Conservation (phyloP, 2,329 filamentous ascomycete genomes). For the Clarireedia monteithiana region DNA sequence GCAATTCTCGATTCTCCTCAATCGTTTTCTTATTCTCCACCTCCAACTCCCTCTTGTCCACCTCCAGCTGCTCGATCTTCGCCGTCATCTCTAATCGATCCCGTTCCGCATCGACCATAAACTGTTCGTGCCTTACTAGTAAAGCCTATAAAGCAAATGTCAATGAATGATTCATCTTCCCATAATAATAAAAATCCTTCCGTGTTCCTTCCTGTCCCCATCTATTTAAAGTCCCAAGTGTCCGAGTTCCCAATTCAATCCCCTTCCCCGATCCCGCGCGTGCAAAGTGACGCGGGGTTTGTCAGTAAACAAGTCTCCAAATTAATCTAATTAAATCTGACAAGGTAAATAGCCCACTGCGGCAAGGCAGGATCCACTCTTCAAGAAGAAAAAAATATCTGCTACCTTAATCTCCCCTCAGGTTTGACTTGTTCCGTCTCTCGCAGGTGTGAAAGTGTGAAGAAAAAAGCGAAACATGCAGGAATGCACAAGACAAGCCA, state of each 20-base stretch:
- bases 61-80: conserved; percentile 37
- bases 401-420: conserved; percentile 3
- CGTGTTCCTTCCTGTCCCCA: neutral
- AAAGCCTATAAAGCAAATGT: conserved; percentile 76
- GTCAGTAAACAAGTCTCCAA: conserved; percentile 3
- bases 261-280: neutral
- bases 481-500: conserved; percentile 5
- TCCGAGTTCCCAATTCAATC: too few relatives aligned
- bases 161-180: conserved; percentile 41
- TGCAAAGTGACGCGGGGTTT: neutral
- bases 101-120: conserved; percentile 84
- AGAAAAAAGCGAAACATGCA: neutral
- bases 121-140: conserved; percentile 84
- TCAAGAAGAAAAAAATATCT: conserved; percentile 1
- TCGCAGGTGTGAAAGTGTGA: neutral
- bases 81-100: conserved; percentile 47
- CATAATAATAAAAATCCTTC: neutral
- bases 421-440: neutral
- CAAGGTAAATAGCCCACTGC: neutral
- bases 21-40: conserved; percentile 68
- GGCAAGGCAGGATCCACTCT: conserved; percentile 1
- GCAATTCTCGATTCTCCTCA: conserved; percentile 72
- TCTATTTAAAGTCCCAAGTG: neutral
- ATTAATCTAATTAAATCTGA: conserved; percentile 2
- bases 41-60: conserved; percentile 66